Base-by-base conservation (phyloP, 768 basidiomycete species). In the Trametes cinnabarina region DNA sequence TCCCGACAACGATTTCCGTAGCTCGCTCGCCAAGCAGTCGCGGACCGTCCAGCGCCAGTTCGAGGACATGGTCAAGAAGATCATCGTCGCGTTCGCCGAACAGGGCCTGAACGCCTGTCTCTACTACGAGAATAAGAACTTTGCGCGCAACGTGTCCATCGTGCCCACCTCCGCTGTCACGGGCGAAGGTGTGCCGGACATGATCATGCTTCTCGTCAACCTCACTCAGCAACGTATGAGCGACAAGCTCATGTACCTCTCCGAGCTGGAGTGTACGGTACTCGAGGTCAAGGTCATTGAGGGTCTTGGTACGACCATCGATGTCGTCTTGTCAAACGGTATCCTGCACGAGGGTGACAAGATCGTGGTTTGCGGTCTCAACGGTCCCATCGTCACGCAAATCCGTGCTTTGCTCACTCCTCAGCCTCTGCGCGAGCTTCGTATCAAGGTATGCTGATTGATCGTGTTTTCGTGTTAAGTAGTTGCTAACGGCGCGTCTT, bases 261-360 rank as follows among this genome's bases (percentile, higher is more conserved):
- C 94, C 28, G 94, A 97, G 69, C 80, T 98, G 42, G 94, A 98
- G 75, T 98, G 96, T 73, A 99, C 97, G 6, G 93, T 99, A 11
- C 83, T 99, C 57, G 97, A 98, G 73, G 97, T 98, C 71, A 99
- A 99, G 80, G 92, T 98, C 61, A 85, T 98, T 64, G 97, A 99
- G 74, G 97, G 97, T 67, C 79, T 98, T 47, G 97, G 97, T 28
- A 98, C 95, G 26, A 98, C 97, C 0, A 93, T 98, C 66, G 96
- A 98, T 76, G 94, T 98, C 19, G 86, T 98, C 26, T 79, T 98
- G 56, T 94, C 92, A 14, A 99, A 99, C 67, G 97, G 97, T 67
- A 86, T 92, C 61, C 76, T 98, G 67, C 83, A 75, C 51, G 97
- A 99, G 73, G 87, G 94, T 12, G 97, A 98, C 73, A 88, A 79